Conservation (phyloP, 2,329 filamentous ascomycete genomes). For the Elsinoe australis region DNA sequence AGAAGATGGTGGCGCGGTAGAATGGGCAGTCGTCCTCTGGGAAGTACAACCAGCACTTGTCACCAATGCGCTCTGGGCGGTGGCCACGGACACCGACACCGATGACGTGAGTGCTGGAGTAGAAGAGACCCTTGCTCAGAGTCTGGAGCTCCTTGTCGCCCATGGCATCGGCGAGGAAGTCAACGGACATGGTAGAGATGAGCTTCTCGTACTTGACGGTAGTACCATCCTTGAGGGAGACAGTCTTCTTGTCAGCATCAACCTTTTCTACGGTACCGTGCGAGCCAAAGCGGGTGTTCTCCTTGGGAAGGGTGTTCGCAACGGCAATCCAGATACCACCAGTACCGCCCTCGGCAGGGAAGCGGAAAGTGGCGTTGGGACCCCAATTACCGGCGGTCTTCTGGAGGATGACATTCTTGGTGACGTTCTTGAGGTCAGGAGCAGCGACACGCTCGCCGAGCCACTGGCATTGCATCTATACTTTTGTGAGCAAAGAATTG, state of each 20-base stretch:
- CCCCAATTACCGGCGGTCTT: constrained; percentile 98
- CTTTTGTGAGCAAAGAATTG: constrained; percentile 19
- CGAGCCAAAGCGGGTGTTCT: constrained; percentile 87
- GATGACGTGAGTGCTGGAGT: constrained; percentile 94
- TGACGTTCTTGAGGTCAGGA: constrained; percentile 87
- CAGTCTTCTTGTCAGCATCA: constrained; percentile 75
- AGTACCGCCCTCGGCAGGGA: constrained; percentile 90
- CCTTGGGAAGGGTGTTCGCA: constrained; percentile 80
- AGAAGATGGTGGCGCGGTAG: constrained; percentile 99
- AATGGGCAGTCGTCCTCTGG: constrained; percentile 98
- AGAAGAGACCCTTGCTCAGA: constrained; percentile 87
- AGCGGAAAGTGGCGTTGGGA: constrained; percentile 95
- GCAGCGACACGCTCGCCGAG: constrained; percentile 97
- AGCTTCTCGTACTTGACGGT: constrained; percentile 88
- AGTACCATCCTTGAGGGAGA: constrained; percentile 74
- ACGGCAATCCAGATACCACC: constrained; percentile 99
- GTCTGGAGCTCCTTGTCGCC: constrained; percentile 74
- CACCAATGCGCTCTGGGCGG: constrained; percentile 90
- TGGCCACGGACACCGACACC: constrained; percentile 88
- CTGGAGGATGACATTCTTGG: constrained; percentile 88
- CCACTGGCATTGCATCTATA: constrained; percentile 96
- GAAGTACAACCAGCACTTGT: constrained; percentile 99
- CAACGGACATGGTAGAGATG: constrained; percentile 92
- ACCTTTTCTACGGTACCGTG: constrained; percentile 78
- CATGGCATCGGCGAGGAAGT: constrained; percentile 79